phyloP scores from a whole-genome alignment of 371 early-diverging fungal species.

The Lichtheimia hyalospora region DNA sequence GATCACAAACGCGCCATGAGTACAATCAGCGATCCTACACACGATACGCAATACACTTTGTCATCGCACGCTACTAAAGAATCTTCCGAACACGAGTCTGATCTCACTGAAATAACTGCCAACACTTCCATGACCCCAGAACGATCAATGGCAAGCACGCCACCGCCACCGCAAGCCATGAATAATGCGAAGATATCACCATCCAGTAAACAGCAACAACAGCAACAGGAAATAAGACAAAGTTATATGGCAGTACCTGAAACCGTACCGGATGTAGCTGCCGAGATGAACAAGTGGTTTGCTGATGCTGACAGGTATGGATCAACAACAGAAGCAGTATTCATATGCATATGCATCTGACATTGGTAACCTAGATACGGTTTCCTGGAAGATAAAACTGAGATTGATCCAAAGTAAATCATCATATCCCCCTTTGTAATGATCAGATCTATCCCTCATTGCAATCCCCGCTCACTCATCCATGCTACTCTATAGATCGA shows the following conservation, averaged over 20 bases:
- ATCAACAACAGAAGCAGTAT: background rate
- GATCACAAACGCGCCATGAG: no score
- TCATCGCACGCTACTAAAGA: constrained; percentile 8
- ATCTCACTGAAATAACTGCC: constrained; percentile 9
- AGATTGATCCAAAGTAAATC: constrained; percentile 10
- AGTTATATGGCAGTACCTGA: constrained; percentile 18
- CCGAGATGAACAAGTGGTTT: constrained; percentile 55
- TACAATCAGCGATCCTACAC: no score
- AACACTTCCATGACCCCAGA: constrained; percentile 11
- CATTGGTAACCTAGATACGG: constrained; percentile 37
- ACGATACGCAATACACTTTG: background rate
- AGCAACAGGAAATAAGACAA: constrained; percentile 6
- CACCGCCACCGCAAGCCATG: no score
- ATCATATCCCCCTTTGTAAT: constrained; percentile 3
- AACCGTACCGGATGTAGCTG: constrained; percentile 18
- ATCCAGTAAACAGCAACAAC: no score
- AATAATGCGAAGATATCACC: no score
- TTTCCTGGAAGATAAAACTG: constrained; percentile 29
- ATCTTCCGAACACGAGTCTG: constrained; percentile 10
- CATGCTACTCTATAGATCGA: background rate
- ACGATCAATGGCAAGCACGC: background rate
- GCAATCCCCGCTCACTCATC: no score
- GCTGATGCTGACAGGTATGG: constrained; percentile 45
- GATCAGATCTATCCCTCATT: no score
- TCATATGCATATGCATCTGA: background rate